phyloP scores from a whole-genome alignment of 495 filamentous ascomycete genomes.

The Arthonia radiata region DNA sequence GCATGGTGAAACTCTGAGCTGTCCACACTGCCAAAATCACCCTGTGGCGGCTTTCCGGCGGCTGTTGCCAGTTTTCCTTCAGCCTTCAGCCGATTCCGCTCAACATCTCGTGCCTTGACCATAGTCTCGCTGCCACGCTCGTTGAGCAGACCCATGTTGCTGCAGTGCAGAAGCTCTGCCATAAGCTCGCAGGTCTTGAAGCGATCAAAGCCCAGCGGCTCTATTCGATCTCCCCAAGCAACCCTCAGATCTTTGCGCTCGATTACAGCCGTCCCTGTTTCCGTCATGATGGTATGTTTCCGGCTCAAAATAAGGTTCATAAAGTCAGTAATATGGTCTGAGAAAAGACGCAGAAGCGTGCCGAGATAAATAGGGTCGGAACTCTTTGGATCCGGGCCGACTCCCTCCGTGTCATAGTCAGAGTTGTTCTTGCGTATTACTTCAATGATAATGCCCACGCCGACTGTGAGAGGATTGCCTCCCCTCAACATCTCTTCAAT shows the following conservation, averaged over 20 bases:
- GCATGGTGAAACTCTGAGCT: constrained; percentile 20
- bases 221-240: constrained; percentile 74
- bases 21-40: constrained; percentile 23
- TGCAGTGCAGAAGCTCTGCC: constrained; percentile 93
- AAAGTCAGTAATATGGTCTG: constrained; percentile 78
- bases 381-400: constrained; percentile 49
- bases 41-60: constrained; percentile 9
- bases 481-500: constrained; percentile 80
- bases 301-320: constrained; percentile 63
- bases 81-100: constrained; percentile 50
- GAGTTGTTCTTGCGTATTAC: constrained; percentile 99
- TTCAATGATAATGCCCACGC: constrained; percentile 92
- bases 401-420: constrained; percentile 82
- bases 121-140: constrained; percentile 77
- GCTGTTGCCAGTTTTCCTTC: constrained; percentile 31
- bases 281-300: constrained; percentile 32
- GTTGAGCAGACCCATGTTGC: constrained; percentile 94
- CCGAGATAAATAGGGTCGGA: constrained; percentile 95
- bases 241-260: constrained; percentile 44
- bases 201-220: constrained; percentile 87
- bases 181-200: constrained; percentile 99
- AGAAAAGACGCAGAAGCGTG: constrained; percentile 73
- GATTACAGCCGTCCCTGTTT: constrained; percentile 30
- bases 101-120: constrained; percentile 53
- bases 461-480: constrained; percentile 85